Conservation (phyloP, 306 rosid species). For the Alnus rubra region DNA sequence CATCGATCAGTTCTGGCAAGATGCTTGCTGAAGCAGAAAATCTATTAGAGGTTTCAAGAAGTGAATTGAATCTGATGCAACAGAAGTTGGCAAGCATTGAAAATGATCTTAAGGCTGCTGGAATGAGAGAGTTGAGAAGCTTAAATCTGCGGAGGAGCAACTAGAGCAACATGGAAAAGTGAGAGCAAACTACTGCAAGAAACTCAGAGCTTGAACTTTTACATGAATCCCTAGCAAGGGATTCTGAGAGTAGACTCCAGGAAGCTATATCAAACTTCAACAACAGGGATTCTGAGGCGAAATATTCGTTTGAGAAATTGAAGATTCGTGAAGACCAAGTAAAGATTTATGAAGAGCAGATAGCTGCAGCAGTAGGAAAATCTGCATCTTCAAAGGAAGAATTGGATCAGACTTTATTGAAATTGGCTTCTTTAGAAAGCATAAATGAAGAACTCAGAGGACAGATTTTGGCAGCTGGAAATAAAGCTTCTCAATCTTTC, state of each 20-base stretch:
- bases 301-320: slow-evolving; percentile 65
- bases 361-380: slow-evolving; percentile 43
- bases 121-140: slow-evolving; percentile 66
- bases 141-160: slow-evolving; percentile 67
- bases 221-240: slow-evolving; percentile 65
- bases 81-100: slow-evolving; percentile 64
- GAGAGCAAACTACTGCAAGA: slow-evolving; percentile 50
- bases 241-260: slow-evolving; percentile 70
- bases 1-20: slow-evolving; percentile 46
- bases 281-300: slow-evolving; percentile 68
- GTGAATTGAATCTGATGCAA: slow-evolving; percentile 71
- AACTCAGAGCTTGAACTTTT: slow-evolving; percentile 65
- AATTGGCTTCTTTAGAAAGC: slow-evolving; percentile 54
- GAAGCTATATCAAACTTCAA: slow-evolving; percentile 57
- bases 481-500: slow-evolving; percentile 57
- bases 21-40: slow-evolving; percentile 78
- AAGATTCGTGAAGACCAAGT: slow-evolving; percentile 56
- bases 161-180: slow-evolving; percentile 49
- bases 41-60: slow-evolving; percentile 61
- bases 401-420: slow-evolving; percentile 53
- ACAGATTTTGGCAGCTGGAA: slow-evolving; percentile 53
- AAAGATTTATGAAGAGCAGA: slow-evolving; percentile 47
- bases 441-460: slow-evolving; percentile 65
- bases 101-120: slow-evolving; percentile 57
- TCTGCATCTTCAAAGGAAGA: slow-evolving; percentile 52